These are phyloP conservation scores for Amniculicola lignicola DNA, from an alignment of 495 filamentous ascomycete species.

Conservation along the genomic window DNA sequence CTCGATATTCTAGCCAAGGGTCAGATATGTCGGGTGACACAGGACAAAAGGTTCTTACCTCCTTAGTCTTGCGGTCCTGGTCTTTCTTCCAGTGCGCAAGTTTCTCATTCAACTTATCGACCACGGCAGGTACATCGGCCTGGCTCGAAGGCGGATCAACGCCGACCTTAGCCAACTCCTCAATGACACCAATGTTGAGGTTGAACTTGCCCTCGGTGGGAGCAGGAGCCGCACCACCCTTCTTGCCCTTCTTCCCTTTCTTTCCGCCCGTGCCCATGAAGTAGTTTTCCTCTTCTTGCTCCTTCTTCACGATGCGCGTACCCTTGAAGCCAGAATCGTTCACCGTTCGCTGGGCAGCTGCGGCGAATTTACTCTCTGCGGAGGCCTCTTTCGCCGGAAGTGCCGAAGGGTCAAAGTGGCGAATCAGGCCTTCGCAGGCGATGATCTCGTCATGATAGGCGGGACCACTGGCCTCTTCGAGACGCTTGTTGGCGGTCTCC, in stretches of 20 bases:
- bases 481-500: conserved; percentile 76
- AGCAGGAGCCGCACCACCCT: conserved; percentile 52
- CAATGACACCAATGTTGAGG: conserved; percentile 82
- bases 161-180: conserved; percentile 77
- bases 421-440: conserved; percentile 76
- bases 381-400: conserved; percentile 61
- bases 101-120: conserved; percentile 90
- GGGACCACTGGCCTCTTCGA: conserved; percentile 84
- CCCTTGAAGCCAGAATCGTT: conserved; percentile 77
- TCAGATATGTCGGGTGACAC: not conserved
- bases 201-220: conserved; percentile 65
- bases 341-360: conserved; percentile 75
- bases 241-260: conserved; percentile 89
- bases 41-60: conserved; percentile 56
- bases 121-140: conserved; percentile 67
- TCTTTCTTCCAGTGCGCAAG: conserved; percentile 88
- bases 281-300: conserved; percentile 83
- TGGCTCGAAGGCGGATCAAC: conserved; percentile 84
- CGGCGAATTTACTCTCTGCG: conserved; percentile 65
- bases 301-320: conserved; percentile 70
- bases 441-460: conserved; percentile 91
- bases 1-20: conserved; percentile 60
- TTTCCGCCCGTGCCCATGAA: conserved; percentile 76
- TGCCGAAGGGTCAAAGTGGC: conserved; percentile 82
- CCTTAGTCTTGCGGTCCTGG: conserved; percentile 85